Base-by-base conservation (phyloP, 2,329 filamentous ascomycete genomes). In the Xylariomycetidae sp. region DNA sequence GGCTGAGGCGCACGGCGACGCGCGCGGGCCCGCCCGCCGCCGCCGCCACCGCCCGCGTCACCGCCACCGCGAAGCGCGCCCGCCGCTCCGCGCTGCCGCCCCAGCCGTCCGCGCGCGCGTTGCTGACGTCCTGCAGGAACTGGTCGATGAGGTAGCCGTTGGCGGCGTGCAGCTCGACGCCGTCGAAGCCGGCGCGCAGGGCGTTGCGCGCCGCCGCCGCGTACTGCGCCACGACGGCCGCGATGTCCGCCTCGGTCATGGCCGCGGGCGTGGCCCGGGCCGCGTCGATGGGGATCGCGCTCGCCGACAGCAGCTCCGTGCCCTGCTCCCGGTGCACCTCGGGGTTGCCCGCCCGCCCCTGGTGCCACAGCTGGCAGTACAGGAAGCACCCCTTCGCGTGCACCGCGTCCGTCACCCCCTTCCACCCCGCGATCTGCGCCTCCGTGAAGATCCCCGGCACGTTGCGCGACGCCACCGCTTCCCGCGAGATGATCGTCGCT, bases 241-340 rank as follows among this genome's bases (percentile, higher is more conserved):
- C 63, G 35, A 89, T 89, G 13, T 86, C 82, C 1, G 71, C 61
- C 31, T 74, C 65, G 0, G 72, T 81, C 70, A 89, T 74, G 16
- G 68, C 78, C 33, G 72, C 73, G 2, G 82, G 82, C 4, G 70
- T 70, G 0, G 57, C 58, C 1, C 59, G 56, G 7, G 73, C 65
- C 4, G 70, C 70, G 25, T 68, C 62, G 2, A 70, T 58, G 12
- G 13, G 70, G 53, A 32, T 64, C 46, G 54, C 49, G 34, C 54
- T 59, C 10, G 53, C 44, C 43, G 38, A 75, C 60, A 42, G 72
- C 68, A 57, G 70, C 63, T 37, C 70, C 59, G 46, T 58, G 61
- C 40, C 73, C 63, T 29, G 68, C 62, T 48, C 70, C 5, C 38
- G 31, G n/a, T 47, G 43, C 4, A 48, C 34, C 17, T 46, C 40